phyloP scores from a whole-genome alignment of 129 eudicot genomes.

The Flaveria linearis region DNA sequence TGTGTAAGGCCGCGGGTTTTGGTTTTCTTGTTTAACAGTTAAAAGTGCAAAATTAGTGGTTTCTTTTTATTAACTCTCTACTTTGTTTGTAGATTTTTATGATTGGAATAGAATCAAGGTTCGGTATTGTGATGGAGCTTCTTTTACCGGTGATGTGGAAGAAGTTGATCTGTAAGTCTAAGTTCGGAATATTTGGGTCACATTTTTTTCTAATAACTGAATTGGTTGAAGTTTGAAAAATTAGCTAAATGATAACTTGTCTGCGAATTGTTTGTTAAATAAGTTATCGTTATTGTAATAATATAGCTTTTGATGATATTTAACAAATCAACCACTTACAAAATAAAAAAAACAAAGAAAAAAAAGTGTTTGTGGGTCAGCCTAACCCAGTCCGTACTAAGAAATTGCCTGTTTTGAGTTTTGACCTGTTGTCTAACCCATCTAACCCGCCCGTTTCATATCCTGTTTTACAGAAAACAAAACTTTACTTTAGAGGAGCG shows the following conservation, averaged over 20 bases:
- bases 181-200: not conserved
- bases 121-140: constrained; percentile 94
- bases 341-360: not conserved
- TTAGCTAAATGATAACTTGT: not conserved
- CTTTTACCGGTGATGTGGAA: constrained; percentile 90
- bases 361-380: not conserved
- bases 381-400: not conserved
- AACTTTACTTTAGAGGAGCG: constrained; percentile 85
- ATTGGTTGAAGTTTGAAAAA: not conserved
- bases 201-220: not conserved
- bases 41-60: not conserved
- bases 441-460: not conserved
- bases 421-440: not conserved
- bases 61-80: constrained; percentile 5
- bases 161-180: constrained; percentile 78
- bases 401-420: not conserved
- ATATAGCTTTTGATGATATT: not conserved
- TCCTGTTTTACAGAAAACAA: constrained; percentile 47
- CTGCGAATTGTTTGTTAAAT: not conserved
- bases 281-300: not conserved
- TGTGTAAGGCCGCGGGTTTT: not conserved
- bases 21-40: not conserved
- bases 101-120: constrained; percentile 91
- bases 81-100: constrained; percentile 57
- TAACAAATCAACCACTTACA: not conserved